Conservation (phyloP, 352 stramenopile genomes). For the Thalassiosira livingstoniorum region DNA sequence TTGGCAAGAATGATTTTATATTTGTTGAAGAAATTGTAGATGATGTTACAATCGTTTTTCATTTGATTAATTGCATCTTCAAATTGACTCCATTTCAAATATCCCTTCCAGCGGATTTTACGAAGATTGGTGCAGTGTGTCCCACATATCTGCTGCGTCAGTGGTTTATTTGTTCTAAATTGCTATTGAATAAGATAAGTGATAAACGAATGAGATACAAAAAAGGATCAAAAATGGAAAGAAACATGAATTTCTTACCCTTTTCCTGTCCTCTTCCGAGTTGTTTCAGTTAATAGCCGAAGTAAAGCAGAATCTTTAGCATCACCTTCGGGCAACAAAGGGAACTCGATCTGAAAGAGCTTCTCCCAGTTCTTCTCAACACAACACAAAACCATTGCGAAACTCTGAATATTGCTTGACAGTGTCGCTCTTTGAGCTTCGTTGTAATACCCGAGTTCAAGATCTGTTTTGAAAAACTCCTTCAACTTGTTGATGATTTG, state of each 20-base stretch:
- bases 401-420: neutral
- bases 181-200: neutral
- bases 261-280: neutral
- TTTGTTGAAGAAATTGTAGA: too few relatives aligned
- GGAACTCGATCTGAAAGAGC: neutral
- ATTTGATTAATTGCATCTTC: too few relatives aligned
- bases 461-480: neutral
- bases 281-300: neutral
- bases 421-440: neutral
- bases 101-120: too few relatives aligned
- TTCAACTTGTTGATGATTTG: too few relatives aligned
- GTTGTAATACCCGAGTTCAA: neutral
- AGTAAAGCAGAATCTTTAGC: neutral
- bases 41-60: too few relatives aligned
- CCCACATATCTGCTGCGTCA: too few relatives aligned
- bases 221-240: neutral
- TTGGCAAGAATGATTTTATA: too few relatives aligned
- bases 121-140: too few relatives aligned
- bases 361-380: neutral
- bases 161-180: neutral
- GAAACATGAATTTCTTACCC: neutral
- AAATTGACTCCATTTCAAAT: too few relatives aligned
- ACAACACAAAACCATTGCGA: neutral
- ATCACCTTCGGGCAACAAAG: neutral
- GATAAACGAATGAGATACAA: neutral